Evolutionary conservation across 169 alveolate genomes (phyloP).

Genomic region (Cystoisospora suis): DNA sequence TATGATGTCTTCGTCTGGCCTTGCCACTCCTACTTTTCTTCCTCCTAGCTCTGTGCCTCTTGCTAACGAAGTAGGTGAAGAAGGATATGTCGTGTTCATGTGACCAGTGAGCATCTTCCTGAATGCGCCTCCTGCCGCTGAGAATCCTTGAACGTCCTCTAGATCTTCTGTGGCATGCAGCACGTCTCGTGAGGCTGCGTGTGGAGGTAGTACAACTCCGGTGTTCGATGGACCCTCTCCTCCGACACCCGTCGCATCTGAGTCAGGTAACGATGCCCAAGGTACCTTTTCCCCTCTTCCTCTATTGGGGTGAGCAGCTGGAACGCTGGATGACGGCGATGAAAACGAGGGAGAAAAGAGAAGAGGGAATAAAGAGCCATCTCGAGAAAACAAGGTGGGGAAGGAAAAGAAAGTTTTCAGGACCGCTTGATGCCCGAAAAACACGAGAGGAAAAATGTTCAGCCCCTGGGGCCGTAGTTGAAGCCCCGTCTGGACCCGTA

Average conservation of each 20-base stretch:
- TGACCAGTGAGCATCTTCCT: too few relatives aligned
- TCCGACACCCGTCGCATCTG: neutral
- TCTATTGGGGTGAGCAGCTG: neutral
- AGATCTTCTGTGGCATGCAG: too few relatives aligned
- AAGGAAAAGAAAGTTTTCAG: constrained; percentile 4
- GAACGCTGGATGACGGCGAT: neutral
- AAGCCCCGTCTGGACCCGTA: constrained; percentile 49
- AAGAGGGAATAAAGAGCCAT: neutral
- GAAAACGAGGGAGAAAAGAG: neutral
- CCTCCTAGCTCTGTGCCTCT: neutral
- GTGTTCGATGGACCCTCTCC: neutral
- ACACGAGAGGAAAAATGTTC: constrained; percentile 25
- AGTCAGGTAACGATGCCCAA: neutral
- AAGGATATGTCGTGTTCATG: too few relatives aligned
- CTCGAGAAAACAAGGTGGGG: neutral
- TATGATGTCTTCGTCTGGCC: too few relatives aligned
- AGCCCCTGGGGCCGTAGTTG: constrained; percentile 45
- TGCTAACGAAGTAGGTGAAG: neutral
- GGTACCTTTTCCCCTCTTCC: too few relatives aligned
- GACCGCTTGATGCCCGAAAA: neutral
- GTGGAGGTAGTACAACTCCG: neutral
- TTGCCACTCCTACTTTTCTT: too few relatives aligned
- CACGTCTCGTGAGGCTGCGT: too few relatives aligned
- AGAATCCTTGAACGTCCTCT: neutral
- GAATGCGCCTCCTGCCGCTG: neutral